Conservation (phyloP, 768 basidiomycete genomes). For the Stropharia rugosoannulata region DNA sequence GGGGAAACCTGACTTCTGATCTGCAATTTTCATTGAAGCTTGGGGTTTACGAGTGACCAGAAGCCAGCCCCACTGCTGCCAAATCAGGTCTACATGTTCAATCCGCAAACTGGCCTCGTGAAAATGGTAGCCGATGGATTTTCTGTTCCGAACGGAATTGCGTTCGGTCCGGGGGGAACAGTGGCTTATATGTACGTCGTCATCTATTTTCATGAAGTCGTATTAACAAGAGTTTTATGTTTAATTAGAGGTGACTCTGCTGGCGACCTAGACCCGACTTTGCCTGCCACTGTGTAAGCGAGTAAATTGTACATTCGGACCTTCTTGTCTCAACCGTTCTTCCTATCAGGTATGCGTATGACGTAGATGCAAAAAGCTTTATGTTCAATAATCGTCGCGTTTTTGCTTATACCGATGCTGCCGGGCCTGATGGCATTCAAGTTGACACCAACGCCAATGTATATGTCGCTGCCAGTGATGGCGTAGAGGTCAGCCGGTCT, state of each 20-base stretch:
- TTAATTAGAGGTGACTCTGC: slow-evolving; percentile 48
- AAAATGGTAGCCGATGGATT: slow-evolving; percentile 74
- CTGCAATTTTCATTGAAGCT: slow-evolving; percentile 33
- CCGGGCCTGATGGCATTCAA: slow-evolving; percentile 65
- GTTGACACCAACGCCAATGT: slow-evolving; percentile 64
- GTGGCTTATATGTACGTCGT: slow-evolving; percentile 56
- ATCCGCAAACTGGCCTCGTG: slow-evolving; percentile 60
- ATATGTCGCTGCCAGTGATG: slow-evolving; percentile 65
- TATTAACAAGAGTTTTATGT: no score
- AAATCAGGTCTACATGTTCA: slow-evolving; percentile 75
- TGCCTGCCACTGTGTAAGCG: slow-evolving; percentile 64
- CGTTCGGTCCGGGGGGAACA: slow-evolving; percentile 59
- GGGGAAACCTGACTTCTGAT: not conserved
- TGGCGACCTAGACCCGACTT: slow-evolving; percentile 43
- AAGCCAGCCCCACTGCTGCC: slow-evolving; percentile 64
- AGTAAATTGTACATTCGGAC: not conserved
- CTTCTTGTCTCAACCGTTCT: not conserved
- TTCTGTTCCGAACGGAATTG: slow-evolving; percentile 68
- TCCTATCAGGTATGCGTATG: slow-evolving; percentile 56
- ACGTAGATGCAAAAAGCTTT: slow-evolving; percentile 55
- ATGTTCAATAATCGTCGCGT: slow-evolving; percentile 57
- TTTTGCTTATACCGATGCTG: slow-evolving; percentile 64
- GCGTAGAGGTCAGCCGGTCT: slow-evolving; percentile 50
- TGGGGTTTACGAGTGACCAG: slow-evolving; percentile 62
- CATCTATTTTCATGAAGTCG: no score